Evolutionary conservation across 768 basidiomycete species (phyloP).

Genomic region (Holtermanniella nyarrowii): DNA sequence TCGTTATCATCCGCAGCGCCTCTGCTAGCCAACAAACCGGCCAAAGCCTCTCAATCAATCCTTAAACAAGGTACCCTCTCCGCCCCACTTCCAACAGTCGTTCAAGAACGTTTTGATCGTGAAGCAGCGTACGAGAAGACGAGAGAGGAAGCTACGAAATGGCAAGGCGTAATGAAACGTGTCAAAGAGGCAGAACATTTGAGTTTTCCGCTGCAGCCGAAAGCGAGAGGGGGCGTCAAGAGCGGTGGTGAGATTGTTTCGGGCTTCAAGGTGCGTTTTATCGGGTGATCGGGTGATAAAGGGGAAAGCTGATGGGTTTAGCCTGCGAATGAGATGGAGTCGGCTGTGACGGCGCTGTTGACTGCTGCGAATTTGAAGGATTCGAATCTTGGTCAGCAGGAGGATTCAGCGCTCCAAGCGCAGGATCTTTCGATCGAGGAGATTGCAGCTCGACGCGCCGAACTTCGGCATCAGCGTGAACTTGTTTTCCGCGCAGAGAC

Average conservation of each 20-base stretch:
- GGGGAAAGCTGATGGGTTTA: slow-evolving; percentile 28
- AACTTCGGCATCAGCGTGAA: slow-evolving; percentile 80
- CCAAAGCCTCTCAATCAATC: slow-evolving; percentile 47
- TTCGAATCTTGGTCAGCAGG: slow-evolving; percentile 63
- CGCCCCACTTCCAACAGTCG: slow-evolving; percentile 74
- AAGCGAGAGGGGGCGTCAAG: slow-evolving; percentile 36
- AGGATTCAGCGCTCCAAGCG: slow-evolving; percentile 59
- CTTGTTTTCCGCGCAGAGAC: slow-evolving; percentile 85
- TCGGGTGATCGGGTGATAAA: not conserved
- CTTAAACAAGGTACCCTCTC: slow-evolving; percentile 55
- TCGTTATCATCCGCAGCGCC: slow-evolving; percentile 49
- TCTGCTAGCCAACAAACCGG: slow-evolving; percentile 58
- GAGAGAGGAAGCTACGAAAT: slow-evolving; percentile 83
- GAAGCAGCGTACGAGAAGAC: slow-evolving; percentile 92
- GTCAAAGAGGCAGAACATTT: slow-evolving; percentile 64
- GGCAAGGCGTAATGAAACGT: slow-evolving; percentile 81
- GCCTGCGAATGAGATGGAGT: slow-evolving; percentile 79
- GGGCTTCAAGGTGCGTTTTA: slow-evolving; percentile 55
- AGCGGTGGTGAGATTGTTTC: slow-evolving; percentile 30
- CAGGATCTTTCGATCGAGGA: slow-evolving; percentile 78
- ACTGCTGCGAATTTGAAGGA: slow-evolving; percentile 73
- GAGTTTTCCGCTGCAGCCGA: slow-evolving; percentile 34
- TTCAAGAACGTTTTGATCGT: slow-evolving; percentile 80
- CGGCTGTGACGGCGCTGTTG: slow-evolving; percentile 67
- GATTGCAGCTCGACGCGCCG: slow-evolving; percentile 65